Conservation (phyloP, 306 rosid species). For the Gynostemma pentaphyllum region DNA sequence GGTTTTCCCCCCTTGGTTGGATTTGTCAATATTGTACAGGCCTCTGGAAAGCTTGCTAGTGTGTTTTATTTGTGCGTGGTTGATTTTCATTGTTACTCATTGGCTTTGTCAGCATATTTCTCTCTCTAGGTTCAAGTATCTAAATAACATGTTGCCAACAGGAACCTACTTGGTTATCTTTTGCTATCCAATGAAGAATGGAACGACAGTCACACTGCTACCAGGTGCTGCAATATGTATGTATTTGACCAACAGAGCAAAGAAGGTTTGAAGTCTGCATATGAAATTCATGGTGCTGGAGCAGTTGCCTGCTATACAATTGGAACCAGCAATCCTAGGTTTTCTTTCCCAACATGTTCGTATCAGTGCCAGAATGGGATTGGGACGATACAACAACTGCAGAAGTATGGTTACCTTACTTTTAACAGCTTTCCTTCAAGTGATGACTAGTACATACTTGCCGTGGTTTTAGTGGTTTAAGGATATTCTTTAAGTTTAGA, state of each 20-base stretch:
- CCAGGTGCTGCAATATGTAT: conserved; percentile 54
- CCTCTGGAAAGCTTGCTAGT: background rate
- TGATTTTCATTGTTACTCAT: background rate
- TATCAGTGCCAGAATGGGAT: conserved; percentile 39
- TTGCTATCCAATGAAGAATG: conserved; percentile 48
- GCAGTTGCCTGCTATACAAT: conserved; percentile 69
- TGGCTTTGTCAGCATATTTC: background rate
- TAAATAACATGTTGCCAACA: conserved; percentile 26
- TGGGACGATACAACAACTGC: conserved; percentile 41
- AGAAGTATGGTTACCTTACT: conserved; percentile 39
- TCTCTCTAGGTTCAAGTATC: background rate
- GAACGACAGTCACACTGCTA: conserved; percentile 46
- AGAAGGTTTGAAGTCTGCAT: conserved; percentile 52
- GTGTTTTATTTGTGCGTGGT: background rate
- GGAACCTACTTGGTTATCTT: conserved; percentile 87
- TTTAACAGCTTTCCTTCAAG: background rate
- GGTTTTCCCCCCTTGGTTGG: background rate
- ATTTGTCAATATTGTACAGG: background rate
- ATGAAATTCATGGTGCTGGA: conserved; percentile 73
- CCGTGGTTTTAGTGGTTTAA: too few species aligned
- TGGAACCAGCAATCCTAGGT: conserved; percentile 41
- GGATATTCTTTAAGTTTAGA: too few species aligned
- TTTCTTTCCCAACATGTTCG: conserved; percentile 61
- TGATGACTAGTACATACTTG: background rate
- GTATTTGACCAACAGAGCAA: conserved; percentile 26